A percentile compares a stretch with the other conserved stretches of the same genome.
These are phyloP conservation scores for Atkinsonella hypoxylon DNA, from an alignment of 2,329 filamentous ascomycete genomes.

Conservation along the genomic window DNA sequence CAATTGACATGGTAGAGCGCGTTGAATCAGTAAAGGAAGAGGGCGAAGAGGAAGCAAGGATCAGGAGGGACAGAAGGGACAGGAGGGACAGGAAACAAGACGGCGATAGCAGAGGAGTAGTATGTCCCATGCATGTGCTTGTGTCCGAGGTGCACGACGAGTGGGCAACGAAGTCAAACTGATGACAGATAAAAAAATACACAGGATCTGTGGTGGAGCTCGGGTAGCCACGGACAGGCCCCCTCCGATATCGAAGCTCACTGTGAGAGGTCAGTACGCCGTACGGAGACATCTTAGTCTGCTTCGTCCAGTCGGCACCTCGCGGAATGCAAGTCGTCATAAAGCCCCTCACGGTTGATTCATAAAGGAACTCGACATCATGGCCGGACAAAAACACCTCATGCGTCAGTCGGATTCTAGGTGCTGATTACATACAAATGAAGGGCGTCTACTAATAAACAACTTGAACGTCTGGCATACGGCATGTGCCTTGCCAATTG, in stretches of 20 bases:
- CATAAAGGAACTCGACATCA: too few species aligned
- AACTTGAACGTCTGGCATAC: not conserved
- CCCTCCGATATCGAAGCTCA: slow-evolving; percentile 14
- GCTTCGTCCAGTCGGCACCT: not conserved
- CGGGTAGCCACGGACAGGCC: slow-evolving; percentile 15
- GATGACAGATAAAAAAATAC: slow-evolving; percentile 8
- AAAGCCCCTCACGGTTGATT: not conserved
- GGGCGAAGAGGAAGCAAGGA: slow-evolving; percentile 5
- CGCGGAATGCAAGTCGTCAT: not conserved
- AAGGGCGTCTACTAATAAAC: not conserved
- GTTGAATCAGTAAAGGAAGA: too few species aligned
- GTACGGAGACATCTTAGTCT: not conserved
- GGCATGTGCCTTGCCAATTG: not conserved
- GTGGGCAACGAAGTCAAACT: slow-evolving; percentile 8
- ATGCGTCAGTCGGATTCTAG: not conserved
- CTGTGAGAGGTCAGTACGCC: not conserved
- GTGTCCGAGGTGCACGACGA: not conserved
- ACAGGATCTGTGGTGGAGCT: slow-evolving; percentile 13
- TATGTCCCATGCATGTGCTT: not conserved
- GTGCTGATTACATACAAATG: not conserved
- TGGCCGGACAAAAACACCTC: not conserved
- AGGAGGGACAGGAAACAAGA: too few species aligned
- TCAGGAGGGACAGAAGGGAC: too few species aligned
- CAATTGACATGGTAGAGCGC: slow-evolving; percentile 3
- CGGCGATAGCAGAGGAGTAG: slow-evolving; percentile 5